phyloP scores from a whole-genome alignment of 768 basidiomycete species.

The Boletus subcaerulescens region DNA sequence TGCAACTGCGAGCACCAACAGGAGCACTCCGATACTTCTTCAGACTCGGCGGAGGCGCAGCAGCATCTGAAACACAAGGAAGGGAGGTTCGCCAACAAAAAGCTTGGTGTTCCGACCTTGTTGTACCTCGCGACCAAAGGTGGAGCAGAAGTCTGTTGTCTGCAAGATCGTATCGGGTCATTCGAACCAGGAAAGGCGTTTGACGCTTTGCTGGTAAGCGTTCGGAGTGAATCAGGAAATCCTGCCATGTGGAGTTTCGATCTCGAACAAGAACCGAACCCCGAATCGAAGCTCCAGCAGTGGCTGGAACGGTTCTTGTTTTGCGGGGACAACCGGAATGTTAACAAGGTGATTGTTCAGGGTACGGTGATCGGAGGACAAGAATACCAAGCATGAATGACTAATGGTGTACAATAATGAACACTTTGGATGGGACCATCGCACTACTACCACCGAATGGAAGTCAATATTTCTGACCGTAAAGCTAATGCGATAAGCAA shows the following conservation, averaged over 20 bases:
- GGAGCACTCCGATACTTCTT: background rate
- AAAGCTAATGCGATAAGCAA: slow-evolving; percentile 1
- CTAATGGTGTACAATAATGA: slow-evolving; percentile 1
- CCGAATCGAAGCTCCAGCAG: slow-evolving; percentile 41
- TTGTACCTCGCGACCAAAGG: slow-evolving; percentile 91
- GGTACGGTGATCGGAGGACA: slow-evolving; percentile 76
- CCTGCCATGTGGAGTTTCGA: slow-evolving; percentile 51
- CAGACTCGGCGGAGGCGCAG: background rate
- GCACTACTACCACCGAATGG: slow-evolving; percentile 2
- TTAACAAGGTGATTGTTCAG: slow-evolving; percentile 79
- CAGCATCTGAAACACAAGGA: background rate
- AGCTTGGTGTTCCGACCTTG: slow-evolving; percentile 70
- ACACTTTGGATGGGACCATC: background rate
- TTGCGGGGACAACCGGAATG: slow-evolving; percentile 83
- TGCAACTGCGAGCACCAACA: background rate
- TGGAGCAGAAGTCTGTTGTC: slow-evolving; percentile 78
- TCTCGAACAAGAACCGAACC: slow-evolving; percentile 34
- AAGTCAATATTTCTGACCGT: background rate
- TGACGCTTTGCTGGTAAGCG: slow-evolving; percentile 78
- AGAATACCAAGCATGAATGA: slow-evolving; percentile 26
- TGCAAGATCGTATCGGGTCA: slow-evolving; percentile 68
- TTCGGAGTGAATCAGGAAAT: slow-evolving; percentile 51
- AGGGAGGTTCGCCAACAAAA: slow-evolving; percentile 48
- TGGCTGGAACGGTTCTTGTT: slow-evolving; percentile 83
- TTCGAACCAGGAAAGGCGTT: slow-evolving; percentile 83